Evolutionary conservation across 2,329 filamentous ascomycete species (phyloP), one percentile per base, ranked within the genome.

Genomic region (Eurotiales sp.): DNA sequence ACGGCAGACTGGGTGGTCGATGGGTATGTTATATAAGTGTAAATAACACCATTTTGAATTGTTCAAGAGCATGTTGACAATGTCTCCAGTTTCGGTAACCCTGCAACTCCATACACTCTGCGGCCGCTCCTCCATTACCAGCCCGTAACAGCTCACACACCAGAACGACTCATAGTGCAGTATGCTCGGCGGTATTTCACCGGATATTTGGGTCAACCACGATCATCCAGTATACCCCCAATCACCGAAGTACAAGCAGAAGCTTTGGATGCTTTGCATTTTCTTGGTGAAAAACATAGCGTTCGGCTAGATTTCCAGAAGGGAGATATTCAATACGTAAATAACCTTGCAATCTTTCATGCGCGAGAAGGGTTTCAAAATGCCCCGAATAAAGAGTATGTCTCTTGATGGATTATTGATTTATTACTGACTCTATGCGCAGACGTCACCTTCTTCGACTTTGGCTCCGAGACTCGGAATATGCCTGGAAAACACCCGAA

Each of bases 181-280:
- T 86, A 85, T 56, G 79, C 78, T 0, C 76, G 83, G 2, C 74
- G 82, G 1, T 71, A 68, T 22, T 84, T 85, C 56, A 82, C 81
- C 0, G 77, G 76, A 2, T 78, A 71, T 51, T 63, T 65, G 49
- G 68, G 66, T 0, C 65, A 72, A 4, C 74, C 73, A 1, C 67
- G 76, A 15, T 73, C 70, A 0, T 46, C 63, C 0, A 50, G 65
- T 14, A 72, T 79, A 8, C 75, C 77, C 3, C 69, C 75, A 1
- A 77, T 79, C 36, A 77, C 69, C 0, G 75, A 79, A 62, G 75
- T 73, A 0, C 77, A 80, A 57, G 76, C 76, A 8, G 77, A 80
- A 58, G 77, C 77, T 0, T 66, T 80, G 12, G 77, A 79, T 52
- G 66, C 75, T 5, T 55, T 80, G 19, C 76, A 80, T 46, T 79